Percentiles rank a stretch among this genome's conserved stretches.
Conservation (phyloP, 2,329 filamentous ascomycete species). For the Monosporascus cannonballus region DNA sequence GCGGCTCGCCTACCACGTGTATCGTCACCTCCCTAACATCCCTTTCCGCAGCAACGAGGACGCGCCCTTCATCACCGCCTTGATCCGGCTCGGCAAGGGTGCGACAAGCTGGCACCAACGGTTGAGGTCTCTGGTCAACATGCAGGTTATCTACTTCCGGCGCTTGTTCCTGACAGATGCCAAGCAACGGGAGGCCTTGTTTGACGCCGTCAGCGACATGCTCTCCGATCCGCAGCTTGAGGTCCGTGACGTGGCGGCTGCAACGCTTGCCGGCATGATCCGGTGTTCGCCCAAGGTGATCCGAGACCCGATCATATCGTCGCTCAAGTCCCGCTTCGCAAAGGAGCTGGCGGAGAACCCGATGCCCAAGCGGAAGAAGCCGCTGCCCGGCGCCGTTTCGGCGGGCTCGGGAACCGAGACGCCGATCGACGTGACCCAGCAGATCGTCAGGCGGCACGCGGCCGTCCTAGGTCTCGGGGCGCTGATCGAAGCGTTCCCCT, state of each 20-base stretch:
- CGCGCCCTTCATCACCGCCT: conserved; percentile 71
- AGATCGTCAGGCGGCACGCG: conserved; percentile 78
- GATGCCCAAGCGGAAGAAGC: conserved; percentile 66
- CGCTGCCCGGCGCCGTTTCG: conserved; percentile 15
- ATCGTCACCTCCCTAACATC: conserved; percentile 92
- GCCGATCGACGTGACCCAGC: conserved; percentile 63
- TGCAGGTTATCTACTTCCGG: conserved; percentile 97
- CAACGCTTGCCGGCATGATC: conserved; percentile 95
- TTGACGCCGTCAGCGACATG: conserved; percentile 94
- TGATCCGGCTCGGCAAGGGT: conserved; percentile 81
- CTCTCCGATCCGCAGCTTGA: conserved; percentile 86
- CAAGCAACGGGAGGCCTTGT: conserved; percentile 71
- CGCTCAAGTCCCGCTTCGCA: conserved; percentile 75
- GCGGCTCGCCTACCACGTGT: conserved; percentile 91
- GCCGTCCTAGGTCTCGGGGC: conserved; percentile 88
- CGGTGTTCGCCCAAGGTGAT: conserved; percentile 81
- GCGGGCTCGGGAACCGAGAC: conserved; percentile 54
- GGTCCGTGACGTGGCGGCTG: conserved; percentile 86
- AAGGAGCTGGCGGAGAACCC: conserved; percentile 74
- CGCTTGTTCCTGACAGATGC: conserved; percentile 80
- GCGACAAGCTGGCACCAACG: conserved; percentile 93
- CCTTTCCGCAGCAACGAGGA: conserved; percentile 86
- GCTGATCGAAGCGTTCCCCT: conserved; percentile 92
- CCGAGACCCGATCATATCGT: conserved; percentile 69
- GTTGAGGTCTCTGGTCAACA: conserved; percentile 89